Evolutionary conservation across 192 early-diverging fungal genomes (phyloP).

Genomic region (Geranomyces variabilis): DNA sequence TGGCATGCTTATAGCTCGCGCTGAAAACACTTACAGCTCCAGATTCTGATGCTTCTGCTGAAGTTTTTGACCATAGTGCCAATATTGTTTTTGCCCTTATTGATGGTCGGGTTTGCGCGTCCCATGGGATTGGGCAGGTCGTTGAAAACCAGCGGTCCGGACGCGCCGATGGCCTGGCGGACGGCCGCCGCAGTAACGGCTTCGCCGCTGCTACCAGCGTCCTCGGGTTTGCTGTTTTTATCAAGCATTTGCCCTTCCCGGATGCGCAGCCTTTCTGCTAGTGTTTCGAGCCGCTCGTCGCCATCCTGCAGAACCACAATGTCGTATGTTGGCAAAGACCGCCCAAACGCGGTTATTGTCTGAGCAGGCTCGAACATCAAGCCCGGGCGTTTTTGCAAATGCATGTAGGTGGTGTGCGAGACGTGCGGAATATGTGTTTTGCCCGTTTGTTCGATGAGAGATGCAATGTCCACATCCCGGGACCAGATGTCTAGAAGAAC

Average conservation of each 20-base stretch:
- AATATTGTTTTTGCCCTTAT: conserved; percentile 25
- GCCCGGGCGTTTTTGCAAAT: conserved; percentile 12
- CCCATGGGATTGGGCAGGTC: conserved; percentile 21
- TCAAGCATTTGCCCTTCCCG: background rate
- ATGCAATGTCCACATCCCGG: conserved; percentile 40
- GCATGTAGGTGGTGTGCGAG: conserved; percentile 20
- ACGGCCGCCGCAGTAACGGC: conserved; percentile 29
- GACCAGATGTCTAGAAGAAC: conserved; percentile 41
- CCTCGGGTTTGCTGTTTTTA: background rate
- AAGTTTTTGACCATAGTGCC: conserved; percentile 28
- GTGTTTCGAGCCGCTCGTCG: conserved; percentile 12
- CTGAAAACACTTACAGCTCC: conserved; percentile 13
- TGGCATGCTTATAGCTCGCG: background rate
- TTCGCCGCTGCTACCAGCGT: conserved; percentile 17
- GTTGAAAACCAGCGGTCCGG: conserved; percentile 8
- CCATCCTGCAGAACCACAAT: conserved; percentile 24
- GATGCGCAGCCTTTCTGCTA: conserved; percentile 6
- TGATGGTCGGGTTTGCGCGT: background rate
- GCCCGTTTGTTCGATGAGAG: conserved; percentile 39
- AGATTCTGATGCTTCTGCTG: conserved; percentile 17
- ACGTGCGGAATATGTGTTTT: conserved; percentile 33
- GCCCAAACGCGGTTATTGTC: conserved; percentile 24
- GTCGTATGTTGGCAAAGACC: conserved; percentile 26
- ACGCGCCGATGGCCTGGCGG: conserved; percentile 25
- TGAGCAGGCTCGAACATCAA: conserved; percentile 21